A percentile compares a stretch with the other conserved stretches of the same genome.
Evolutionary conservation across 345 rosid genomes (phyloP).

Genomic region (Cardamine chenopodiifolia): DNA sequence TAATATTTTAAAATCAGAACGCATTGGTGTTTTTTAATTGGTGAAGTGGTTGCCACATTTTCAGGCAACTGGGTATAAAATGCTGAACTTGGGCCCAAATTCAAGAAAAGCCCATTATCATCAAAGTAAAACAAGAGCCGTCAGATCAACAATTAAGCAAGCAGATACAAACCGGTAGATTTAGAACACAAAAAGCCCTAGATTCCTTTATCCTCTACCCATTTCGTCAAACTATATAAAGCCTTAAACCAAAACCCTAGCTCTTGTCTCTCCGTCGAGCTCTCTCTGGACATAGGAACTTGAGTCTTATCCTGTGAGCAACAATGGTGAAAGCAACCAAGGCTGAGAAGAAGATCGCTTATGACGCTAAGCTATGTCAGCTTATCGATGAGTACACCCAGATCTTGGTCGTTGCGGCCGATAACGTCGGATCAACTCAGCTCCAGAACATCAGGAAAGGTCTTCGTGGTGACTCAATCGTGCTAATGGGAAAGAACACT

Average conservation of each 20-base stretch:
- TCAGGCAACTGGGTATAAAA: not conserved
- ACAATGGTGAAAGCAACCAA: constrained; percentile 44
- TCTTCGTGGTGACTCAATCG: constrained; percentile 64
- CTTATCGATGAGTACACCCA: constrained; percentile 73
- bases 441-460: constrained; percentile 66
- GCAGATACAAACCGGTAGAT: constrained; percentile 32
- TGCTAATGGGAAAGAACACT: constrained; percentile 80
- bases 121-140: constrained; percentile 21
- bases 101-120: constrained; percentile 2
- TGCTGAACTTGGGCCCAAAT: not conserved
- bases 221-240: constrained; percentile 18
- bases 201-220: not conserved
- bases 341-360: constrained; percentile 59
- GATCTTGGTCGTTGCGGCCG: constrained; percentile 65
- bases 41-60: not conserved
- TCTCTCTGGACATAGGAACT: not conserved
- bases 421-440: constrained; percentile 80
- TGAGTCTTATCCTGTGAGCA: constrained; percentile 25
- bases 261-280: constrained; percentile 11
- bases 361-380: constrained; percentile 68
- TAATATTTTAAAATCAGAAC: not conserved
- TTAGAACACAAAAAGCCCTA: constrained; percentile 29
- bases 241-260: constrained; percentile 35
- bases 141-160: constrained; percentile 16
- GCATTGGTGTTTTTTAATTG: not conserved